Conservation (phyloP, 805 yeast genomes). For the Candida fluviatilis region DNA sequence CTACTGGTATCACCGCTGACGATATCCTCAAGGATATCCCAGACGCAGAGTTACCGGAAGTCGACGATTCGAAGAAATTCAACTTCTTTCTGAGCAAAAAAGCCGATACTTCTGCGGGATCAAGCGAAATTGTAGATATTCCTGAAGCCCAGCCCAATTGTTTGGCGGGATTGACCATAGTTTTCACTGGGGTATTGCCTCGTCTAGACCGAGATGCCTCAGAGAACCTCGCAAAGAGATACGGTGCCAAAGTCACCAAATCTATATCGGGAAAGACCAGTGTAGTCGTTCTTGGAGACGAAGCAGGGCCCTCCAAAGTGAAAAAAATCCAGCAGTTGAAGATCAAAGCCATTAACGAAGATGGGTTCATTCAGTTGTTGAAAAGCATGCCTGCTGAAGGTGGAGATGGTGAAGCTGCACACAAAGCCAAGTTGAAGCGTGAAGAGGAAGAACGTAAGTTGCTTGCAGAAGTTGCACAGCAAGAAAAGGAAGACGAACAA, state of each 20-base stretch:
- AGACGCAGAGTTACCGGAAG: conserved; percentile 65
- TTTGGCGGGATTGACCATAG: conserved; percentile 82
- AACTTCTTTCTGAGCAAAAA: conserved; percentile 43
- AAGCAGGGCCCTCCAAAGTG: conserved; percentile 96
- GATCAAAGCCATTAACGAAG: conserved; percentile 81
- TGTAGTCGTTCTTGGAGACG: conserved; percentile 86
- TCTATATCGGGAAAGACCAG: conserved; percentile 83
- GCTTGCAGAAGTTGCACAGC: conserved; percentile 34
- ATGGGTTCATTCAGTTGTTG: conserved; percentile 75
- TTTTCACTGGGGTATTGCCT: conserved; percentile 89
- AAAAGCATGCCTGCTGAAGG: conserved; percentile 86
- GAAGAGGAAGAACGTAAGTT: conserved; percentile 62
- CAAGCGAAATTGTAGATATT: conserved; percentile 42
- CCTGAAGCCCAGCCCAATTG: conserved; percentile 88
- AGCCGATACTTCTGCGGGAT: conserved; percentile 15
- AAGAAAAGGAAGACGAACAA: conserved; percentile 46
- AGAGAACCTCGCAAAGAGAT: conserved; percentile 70
- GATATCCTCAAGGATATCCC: conserved; percentile 63
- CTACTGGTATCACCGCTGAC: conserved; percentile 38
- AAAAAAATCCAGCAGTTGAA: conserved; percentile 68
- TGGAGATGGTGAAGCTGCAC: conserved; percentile 78
- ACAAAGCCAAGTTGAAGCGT: conserved; percentile 63
- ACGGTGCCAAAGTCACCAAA: conserved; percentile 89
- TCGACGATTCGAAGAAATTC: conserved; percentile 49
- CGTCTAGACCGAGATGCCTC: conserved; percentile 71